Evolutionary conservation across 2,329 filamentous ascomycete genomes (phyloP), one percentile per base, ranked within the genome.

Genomic region (Monilinia aucupariae): DNA sequence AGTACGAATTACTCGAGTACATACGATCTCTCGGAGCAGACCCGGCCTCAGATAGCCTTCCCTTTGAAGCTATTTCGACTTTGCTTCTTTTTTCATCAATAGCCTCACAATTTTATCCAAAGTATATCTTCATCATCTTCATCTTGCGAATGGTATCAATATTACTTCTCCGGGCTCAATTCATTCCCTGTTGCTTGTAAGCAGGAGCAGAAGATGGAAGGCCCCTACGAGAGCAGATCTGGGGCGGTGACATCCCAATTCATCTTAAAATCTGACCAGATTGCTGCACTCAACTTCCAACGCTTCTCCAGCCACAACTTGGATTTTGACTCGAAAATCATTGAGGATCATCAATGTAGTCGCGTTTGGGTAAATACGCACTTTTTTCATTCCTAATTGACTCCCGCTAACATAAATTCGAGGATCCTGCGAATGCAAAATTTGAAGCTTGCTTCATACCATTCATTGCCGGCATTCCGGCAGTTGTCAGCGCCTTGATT

Each of bases 371-470:
- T 67, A 66, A 59, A 13, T 4, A 13, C 15, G 37, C 34, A 25
- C 25, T 60, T 25, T 52, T 30, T 48, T 32, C 20, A 32, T 25
- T 32, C 20, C 41, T 4, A 39, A 15, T 51, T 22, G 5, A 50
- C 41, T 22, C 10, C 34, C 12, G 55, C 47, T 63, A 22, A 63
- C 15, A 43, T 49, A 34, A 55, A 27, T 48, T 20, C 0, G 39
- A 74, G 72, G 71, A 74, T 54, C 66, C 71, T 20, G 54, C 68
- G 3, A 69, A 71, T 53, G 72, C 70, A 34, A 65, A 62, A 34
- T 72, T 74, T 64, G 65, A 69, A 41, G 34, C 41, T 54, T 71
- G 69, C 53, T 62, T 68, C 52, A 64, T 72, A n/a, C 68, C 69
- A 25, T 67, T 68, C 30, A 71, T 74, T 32, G 66, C 70, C 34